Conservation (phyloP, 441 rosid genomes). For the Melastoma candidum region DNA sequence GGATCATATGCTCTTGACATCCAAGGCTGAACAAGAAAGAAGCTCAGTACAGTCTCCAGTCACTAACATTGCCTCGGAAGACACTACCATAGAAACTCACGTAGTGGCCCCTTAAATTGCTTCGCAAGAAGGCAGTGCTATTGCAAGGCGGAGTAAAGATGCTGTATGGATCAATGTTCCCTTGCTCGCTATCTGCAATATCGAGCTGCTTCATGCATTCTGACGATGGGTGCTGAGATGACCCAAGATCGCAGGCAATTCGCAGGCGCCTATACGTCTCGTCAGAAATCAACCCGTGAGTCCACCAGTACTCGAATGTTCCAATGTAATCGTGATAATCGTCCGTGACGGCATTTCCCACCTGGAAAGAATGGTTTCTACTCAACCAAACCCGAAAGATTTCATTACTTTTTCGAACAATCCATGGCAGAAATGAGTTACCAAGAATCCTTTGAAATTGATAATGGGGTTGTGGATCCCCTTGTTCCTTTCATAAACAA, state of each 20-base stretch:
- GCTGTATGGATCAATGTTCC: constrained; percentile 78
- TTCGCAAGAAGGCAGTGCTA: constrained; percentile 36
- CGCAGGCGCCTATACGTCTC: constrained; percentile 54
- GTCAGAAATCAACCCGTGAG: constrained; percentile 90
- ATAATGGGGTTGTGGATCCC: constrained; percentile 54
- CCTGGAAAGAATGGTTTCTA: constrained; percentile 29
- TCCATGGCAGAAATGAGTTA: constrained; percentile 18
- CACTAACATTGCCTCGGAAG: neutral
- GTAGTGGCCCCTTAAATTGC: constrained; percentile 53
- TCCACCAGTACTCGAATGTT: constrained; percentile 96
- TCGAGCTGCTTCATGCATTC: constrained; percentile 52
- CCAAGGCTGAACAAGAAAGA: constrained; percentile 60
- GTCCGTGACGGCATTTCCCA: constrained; percentile 93
- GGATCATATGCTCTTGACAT: constrained; percentile 98
- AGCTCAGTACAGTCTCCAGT: neutral
- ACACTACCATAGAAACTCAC: constrained; percentile 30
- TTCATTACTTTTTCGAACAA: neutral
- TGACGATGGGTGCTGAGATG: constrained; percentile 59
- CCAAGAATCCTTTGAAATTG: constrained; percentile 92
- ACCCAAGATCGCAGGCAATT: constrained; percentile 40
- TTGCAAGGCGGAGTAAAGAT: constrained; percentile 78
- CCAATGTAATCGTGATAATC: constrained; percentile 78
- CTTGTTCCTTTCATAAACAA: constrained; percentile 55
- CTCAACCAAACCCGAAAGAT: neutral
- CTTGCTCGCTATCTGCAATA: constrained; percentile 57